Conservation (phyloP, 768 basidiomycete species). For the Podaxis pistillaris region DNA sequence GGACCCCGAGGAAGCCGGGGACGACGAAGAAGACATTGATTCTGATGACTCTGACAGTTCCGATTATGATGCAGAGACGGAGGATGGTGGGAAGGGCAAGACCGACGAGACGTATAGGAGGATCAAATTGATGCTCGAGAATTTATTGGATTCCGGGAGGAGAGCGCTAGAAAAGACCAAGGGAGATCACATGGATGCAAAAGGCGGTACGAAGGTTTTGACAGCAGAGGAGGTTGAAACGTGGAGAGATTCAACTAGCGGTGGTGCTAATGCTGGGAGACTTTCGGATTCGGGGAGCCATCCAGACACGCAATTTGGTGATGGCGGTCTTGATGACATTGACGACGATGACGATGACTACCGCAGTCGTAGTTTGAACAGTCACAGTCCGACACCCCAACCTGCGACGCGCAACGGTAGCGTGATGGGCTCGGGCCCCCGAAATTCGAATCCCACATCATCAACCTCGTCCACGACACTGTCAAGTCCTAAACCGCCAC, state of each 20-base stretch:
- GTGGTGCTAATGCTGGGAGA: constrained; percentile 16
- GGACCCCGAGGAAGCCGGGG: constrained; percentile 38
- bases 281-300: constrained; percentile 15
- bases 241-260: constrained; percentile 41
- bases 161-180: constrained; percentile 59
- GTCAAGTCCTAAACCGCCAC: constrained; percentile 32
- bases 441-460: constrained; percentile 16
- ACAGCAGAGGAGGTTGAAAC: constrained; percentile 68
- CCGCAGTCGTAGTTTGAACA: not conserved
- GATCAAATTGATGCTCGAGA: constrained; percentile 62
- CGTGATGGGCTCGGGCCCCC: constrained; percentile 2
- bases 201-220: constrained; percentile 62
- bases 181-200: constrained; percentile 48
- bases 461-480: constrained; percentile 22
- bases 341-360: constrained; percentile 26
- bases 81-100: constrained; percentile 19
- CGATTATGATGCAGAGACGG: constrained; percentile 26
- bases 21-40: constrained; percentile 49
- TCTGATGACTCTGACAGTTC: constrained; percentile 33
- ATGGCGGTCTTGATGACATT: constrained; percentile 24
- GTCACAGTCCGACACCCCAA: constrained; percentile 10
- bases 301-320: constrained; percentile 12
- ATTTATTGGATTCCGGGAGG: constrained; percentile 55
- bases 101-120: constrained; percentile 62
- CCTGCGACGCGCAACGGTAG: not conserved